Base-by-base conservation (phyloP, 768 basidiomycete species). In the Zangia roseola region DNA sequence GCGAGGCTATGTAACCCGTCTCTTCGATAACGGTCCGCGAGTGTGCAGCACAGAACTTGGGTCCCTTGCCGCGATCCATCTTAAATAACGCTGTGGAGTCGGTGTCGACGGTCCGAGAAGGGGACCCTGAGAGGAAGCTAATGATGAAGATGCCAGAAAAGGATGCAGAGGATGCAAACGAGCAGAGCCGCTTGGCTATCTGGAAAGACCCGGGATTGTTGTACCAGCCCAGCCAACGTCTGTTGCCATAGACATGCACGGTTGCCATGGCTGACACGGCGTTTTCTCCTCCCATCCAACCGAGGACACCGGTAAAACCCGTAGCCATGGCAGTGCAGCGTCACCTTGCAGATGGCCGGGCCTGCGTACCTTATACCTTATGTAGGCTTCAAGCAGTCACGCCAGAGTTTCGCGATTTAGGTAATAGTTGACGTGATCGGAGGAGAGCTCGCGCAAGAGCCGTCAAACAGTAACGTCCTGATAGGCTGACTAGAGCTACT, bases 31-130 rank as follows among this genome's bases (percentile, higher is more conserved):
- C 71, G 75, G 53, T 88, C 64, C 65, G 86, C 75, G 39, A 91
- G 68, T 21, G 81, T 56, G 88, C 83, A 0, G 86, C 81, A 50
- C 88, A 81, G 67, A 79, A 91, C 59, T 88, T 91, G 40, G 88
- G 88, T 2, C 68, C 68, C 14, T 44, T 52, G 38, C 28, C 37
- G 6, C 45, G 36, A 20, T 52, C 56, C 23, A 50, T 9, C 13
- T 50, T 58, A 8, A 69, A 52, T n/a, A 64, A 24, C 2, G 42
- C 16, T 3, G 53, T 52, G 10, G 64, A 63, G 9, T 69, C 57
- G 3, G 41, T 40, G 16, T 60, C 40, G 21, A 54, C 40, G 10
- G 50, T 52, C 37, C 51, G 55, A 12, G 55, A 17, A 12, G 25
- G 53, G 23, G 48, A 46, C 35, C 50, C 5, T n/a, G 42, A 44